Evolutionary conservation across 768 basidiomycete species (phyloP), one percentile per base, ranked within the genome.

Genomic region (Mycena leptocephala): DNA sequence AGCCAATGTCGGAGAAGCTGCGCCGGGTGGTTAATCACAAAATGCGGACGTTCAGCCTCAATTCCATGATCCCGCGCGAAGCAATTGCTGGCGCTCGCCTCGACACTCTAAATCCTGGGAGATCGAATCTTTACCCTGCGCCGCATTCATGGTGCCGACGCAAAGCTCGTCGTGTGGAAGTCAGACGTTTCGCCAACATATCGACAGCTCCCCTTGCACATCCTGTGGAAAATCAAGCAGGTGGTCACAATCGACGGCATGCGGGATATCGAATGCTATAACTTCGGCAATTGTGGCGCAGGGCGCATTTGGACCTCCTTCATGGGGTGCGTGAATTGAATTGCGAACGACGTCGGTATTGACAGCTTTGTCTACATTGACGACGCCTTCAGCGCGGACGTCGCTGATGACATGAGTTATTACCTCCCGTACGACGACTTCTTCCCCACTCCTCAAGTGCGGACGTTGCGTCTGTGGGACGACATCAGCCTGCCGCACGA

Each of bases 1-100:
- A 88, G 41, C 77, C 81, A 0, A 58, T 75, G 0, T 81, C 86
- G 0, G 78, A 78, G n/a, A 86, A 88, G 32, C 74, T 87, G 3
- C 75, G 84, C 0, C 81, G 90, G 0, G 80, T 91, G 10, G 83
- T 80, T 11, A 80, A 91, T 70, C 89, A 90, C 14, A 85, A 82
- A 51, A 80, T 82, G 0, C 87, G 87, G 0, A 39, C 70, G 0
- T 84, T 73, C 76, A 78, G n/a, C n/a, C n/a, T n/a, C n/a, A n/a
- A n/a, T n/a, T n/a, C n/a, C n/a, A n/a, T n/a, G n/a, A n/a, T n/a
- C n/a, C n/a, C n/a, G n/a, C n/a, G n/a, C n/a, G n/a, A n/a, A n/a
- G n/a, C n/a, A n/a, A n/a, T n/a, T n/a, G 86, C 76, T 0, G 77
- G 81, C 0, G 75, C 84, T 3, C 84, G 70, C 0, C 79, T 89